These are phyloP conservation scores for Triticum dicoccoides DNA, from an alignment of 176 grass and related monocot species.

Conservation along the genomic window DNA sequence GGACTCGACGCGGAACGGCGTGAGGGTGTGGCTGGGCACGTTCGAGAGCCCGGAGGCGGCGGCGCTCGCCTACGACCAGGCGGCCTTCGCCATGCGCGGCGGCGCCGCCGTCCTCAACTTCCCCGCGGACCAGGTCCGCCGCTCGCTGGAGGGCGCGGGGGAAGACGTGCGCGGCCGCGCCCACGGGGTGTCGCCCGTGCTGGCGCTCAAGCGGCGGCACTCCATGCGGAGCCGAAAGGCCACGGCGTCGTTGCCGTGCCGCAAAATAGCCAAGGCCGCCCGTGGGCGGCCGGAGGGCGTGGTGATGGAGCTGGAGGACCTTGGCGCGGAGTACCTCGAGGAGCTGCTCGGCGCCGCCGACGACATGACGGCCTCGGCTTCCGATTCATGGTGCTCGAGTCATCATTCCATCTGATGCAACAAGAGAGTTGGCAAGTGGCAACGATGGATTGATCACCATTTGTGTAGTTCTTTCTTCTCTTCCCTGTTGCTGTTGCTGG, in stretches of 20 bases:
- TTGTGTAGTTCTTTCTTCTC: too few relatives aligned
- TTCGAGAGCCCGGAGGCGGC: slow-evolving; percentile 67
- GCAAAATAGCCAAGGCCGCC: background rate
- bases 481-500: too few relatives aligned
- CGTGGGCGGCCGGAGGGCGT: background rate
- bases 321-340: background rate
- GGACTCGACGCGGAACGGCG: slow-evolving; percentile 56
- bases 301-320: background rate
- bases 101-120: slow-evolving; percentile 57
- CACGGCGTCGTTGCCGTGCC: background rate
- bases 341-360: background rate
- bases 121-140: slow-evolving; percentile 21
- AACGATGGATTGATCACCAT: too few relatives aligned
- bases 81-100: slow-evolving; percentile 56
- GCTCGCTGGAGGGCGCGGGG: slow-evolving; percentile 28
- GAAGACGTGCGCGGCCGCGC: background rate
- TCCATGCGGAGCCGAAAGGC: background rate
- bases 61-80: slow-evolving; percentile 82
- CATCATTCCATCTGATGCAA: too few relatives aligned
- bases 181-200: slow-evolving; percentile 8
- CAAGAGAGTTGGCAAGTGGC: too few relatives aligned
- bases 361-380: background rate
- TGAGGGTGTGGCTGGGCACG: slow-evolving; percentile 68
- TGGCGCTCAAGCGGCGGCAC: slow-evolving; percentile 22
- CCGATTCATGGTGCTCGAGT: too few relatives aligned